Evolutionary conservation across 1,139 yeast species (phyloP), one percentile per base, ranked within the genome.

Genomic region (Yarrowia galli): DNA sequence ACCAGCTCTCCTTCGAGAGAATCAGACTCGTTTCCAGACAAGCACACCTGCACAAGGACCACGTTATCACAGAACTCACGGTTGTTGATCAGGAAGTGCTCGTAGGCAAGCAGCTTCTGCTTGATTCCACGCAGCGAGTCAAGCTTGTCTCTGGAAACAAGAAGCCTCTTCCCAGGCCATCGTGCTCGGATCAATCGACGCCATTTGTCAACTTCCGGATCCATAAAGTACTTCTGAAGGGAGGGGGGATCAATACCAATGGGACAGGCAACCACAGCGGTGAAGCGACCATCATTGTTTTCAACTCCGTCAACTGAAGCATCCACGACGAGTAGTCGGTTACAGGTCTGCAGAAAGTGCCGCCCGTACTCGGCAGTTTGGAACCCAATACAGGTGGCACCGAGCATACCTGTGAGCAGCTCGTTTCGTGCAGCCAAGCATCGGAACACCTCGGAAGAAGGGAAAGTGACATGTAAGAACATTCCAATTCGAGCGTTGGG

Each of bases 321-420:
- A 78, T 95, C 98, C 0, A 96, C 92, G 70, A 92, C 85, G 64
- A 96, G 79, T 61, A 96, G 81, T 69, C 97, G 83, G 72, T 90
- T 91, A 73, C 97, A 89, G 4, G 98, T 92, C 78, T 93, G 98
- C 70, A 90, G 80, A 77, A 96, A 96, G 78, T 95, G 99, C 74
- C 97, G 87, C 28, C 93, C 96, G 73, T 93, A 95, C 76, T 95
- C 99, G 42, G 88, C 88, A 13, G 96, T 92, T 77, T 95, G 99
- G 81, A 95, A 93, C 0, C 95, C 88, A 61, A 96, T 85, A 69
- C 90, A 86, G 74, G 92, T 91, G 2, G 98, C 93, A 5, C 97
- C 98, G 60, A 96, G 80, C 81, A 95, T 84, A 16, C 99, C 99
- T 71, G 85, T 84, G 28, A 96, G 81, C 23, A 96, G 82, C 36